Base-by-base conservation (phyloP, 345 rosid genomes). In the Acer saccharum region DNA sequence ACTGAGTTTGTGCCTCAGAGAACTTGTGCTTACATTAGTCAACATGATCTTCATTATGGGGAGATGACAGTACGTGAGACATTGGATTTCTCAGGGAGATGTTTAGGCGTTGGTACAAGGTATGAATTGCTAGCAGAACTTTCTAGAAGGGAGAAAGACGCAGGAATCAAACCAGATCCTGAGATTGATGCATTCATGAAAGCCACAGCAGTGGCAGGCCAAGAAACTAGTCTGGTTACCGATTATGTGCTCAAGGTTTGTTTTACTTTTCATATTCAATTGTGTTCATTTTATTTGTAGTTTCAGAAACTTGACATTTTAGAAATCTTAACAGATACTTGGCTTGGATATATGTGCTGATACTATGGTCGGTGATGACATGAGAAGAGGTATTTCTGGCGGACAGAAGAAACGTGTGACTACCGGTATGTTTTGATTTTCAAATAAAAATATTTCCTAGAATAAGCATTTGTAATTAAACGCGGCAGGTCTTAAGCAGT, bases 11-110 rank as follows among this genome's bases (percentile, higher is more conserved):
- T 90, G 43, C 98, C 98, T 20, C 92, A 89, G 63, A 90, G 91
- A 78, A 89, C 98, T 0, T 89, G 93, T 74, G 93, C 98, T 27
- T 94, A 94, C 77, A 89, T 93, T 69, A 85, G 98, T 71, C 98
- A 94, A 71, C 91, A 91, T 48, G 98, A 94, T 80, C 89, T 90
- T 79, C 98, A 93, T 73, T 65, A 85, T 67, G 98, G 92, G 54
- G 97, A 93, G 75, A 83, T 94, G 94, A 94, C 98, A 0, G 98
- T 94, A 8, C 80, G 94, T 73, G 98, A 94, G 82, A 90, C 98
- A 0, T 27, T 94, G 68, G 94, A 89, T 75, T 94, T 93, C 72
- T 91, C 98, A 0, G 98, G 94, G 8, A 82, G 93, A 10, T 91
- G 96, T 87, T 85, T 90, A 76, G 94, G 94, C 46, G 91, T 90